A percentile compares a stretch with the other conserved stretches of the same genome.
Evolutionary conservation across 495 filamentous ascomycete genomes (phyloP).

Genomic region (Xylaria intraflava): DNA sequence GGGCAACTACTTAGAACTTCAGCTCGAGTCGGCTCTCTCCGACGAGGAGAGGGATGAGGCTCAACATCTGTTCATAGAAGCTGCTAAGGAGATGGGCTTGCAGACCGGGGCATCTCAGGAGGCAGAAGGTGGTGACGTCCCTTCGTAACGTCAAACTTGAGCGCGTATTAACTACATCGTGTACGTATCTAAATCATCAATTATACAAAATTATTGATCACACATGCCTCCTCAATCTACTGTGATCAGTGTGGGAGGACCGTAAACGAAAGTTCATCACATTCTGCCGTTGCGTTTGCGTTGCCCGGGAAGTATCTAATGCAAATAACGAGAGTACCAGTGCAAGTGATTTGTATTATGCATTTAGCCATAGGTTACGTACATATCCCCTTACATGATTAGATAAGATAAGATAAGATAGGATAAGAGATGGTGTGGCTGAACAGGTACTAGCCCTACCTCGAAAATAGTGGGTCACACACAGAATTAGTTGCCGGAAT

Average conservation of each 20-base stretch:
- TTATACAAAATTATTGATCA: too few relatives aligned
- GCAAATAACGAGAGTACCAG: too few relatives aligned
- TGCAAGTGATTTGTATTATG: too few relatives aligned
- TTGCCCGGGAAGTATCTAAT: too few relatives aligned
- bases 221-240: too few relatives aligned
- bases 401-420: constrained; percentile 9
- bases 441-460: constrained; percentile 19
- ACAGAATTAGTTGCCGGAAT: constrained; percentile 29
- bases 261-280: too few relatives aligned
- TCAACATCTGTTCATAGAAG: constrained; percentile 32
- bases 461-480: constrained; percentile 11
- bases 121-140: not conserved
- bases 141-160: not conserved
- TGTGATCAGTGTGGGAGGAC: too few relatives aligned
- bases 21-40: constrained; percentile 13
- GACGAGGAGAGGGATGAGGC: constrained; percentile 29
- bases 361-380: too few relatives aligned
- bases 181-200: not conserved
- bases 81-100: constrained; percentile 53
- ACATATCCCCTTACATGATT: too few relatives aligned
- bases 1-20: constrained; percentile 19
- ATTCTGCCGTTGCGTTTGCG: too few relatives aligned
- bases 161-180: not conserved
- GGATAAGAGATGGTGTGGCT: constrained; percentile 18
- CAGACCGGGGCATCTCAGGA: constrained; percentile 10